Evolutionary conservation across 2,329 filamentous ascomycete species (phyloP).

Genomic region (Fusarium heterosporum): DNA sequence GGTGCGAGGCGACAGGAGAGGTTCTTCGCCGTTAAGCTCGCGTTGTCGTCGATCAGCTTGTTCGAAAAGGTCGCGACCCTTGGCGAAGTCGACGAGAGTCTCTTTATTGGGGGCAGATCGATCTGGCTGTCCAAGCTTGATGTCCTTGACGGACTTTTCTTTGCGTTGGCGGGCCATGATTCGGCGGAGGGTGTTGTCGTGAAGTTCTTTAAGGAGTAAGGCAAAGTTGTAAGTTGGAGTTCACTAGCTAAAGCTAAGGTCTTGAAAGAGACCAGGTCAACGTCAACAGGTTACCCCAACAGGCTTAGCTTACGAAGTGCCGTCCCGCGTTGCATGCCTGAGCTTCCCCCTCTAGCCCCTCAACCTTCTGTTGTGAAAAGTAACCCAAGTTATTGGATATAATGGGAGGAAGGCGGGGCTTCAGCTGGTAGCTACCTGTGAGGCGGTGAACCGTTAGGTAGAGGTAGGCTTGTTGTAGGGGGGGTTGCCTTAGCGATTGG

Average conservation of each 20-base stretch:
- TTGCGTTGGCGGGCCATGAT: slow-evolving; percentile 64
- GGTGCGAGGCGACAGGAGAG: slow-evolving; percentile 57
- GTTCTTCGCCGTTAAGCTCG: slow-evolving; percentile 51
- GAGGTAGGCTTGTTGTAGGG: slow-evolving; percentile 9
- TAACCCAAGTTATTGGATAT: background rate
- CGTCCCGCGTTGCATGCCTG: slow-evolving; percentile 1
- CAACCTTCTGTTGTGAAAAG: slow-evolving; percentile 4
- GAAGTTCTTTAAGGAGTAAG: slow-evolving; percentile 6
- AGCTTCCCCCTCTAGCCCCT: background rate
- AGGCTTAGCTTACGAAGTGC: slow-evolving; percentile 26
- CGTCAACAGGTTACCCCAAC: slow-evolving; percentile 28
- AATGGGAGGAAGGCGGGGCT: slow-evolving; percentile 3
- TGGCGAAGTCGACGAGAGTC: slow-evolving; percentile 79
- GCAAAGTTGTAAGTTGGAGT: slow-evolving; percentile 13
- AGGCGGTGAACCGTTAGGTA: slow-evolving; percentile 31
- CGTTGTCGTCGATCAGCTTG: slow-evolving; percentile 57
- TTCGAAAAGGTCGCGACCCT: slow-evolving; percentile 70
- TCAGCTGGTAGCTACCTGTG: slow-evolving; percentile 11
- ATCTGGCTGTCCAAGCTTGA: slow-evolving; percentile 77
- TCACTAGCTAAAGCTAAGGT: slow-evolving; percentile 1
- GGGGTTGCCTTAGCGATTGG: slow-evolving; percentile 36
- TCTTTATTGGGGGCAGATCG: slow-evolving; percentile 69
- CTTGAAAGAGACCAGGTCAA: slow-evolving; percentile 4
- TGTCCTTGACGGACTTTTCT: slow-evolving; percentile 60
- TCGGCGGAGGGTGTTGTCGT: slow-evolving; percentile 17